Evolutionary conservation across 257 asterid species (phyloP).

Genomic region (Primulina huaijiensis): DNA sequence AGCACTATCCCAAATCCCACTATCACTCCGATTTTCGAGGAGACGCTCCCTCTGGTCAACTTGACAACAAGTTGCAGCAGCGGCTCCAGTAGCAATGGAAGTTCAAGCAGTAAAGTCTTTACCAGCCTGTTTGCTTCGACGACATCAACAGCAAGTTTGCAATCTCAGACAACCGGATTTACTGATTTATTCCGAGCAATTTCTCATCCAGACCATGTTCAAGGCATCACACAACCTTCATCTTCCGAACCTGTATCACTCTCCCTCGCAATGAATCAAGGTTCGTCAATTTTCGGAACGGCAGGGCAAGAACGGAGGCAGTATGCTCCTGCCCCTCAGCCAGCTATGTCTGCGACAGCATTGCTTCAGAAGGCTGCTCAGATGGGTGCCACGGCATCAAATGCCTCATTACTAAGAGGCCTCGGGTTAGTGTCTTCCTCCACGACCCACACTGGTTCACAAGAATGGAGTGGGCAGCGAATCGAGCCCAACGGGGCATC

Average conservation of each 20-base stretch:
- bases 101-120: constrained; percentile 52
- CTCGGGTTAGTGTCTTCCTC: constrained; percentile 53
- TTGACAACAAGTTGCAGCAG: constrained; percentile 43
- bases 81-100: constrained; percentile 55
- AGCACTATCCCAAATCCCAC: constrained; percentile 33
- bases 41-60: constrained; percentile 33
- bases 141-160: constrained; percentile 48
- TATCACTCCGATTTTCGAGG: constrained; percentile 45
- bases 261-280: constrained; percentile 58
- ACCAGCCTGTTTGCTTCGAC: constrained; percentile 76
- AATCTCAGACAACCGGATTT: constrained; percentile 45
- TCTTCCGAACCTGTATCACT: constrained; percentile 60
- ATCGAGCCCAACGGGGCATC: constrained; percentile 45
- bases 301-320: constrained; percentile 67
- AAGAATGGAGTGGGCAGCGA: constrained; percentile 42
- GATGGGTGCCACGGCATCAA: constrained; percentile 63
- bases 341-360: constrained; percentile 86
- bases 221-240: constrained; percentile 36
- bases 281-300: constrained; percentile 48
- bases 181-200: constrained; percentile 40
- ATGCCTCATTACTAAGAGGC: constrained; percentile 62
- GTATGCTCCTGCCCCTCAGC: constrained; percentile 52
- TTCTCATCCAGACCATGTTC: constrained; percentile 33
- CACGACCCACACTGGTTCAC: constrained; percentile 34
- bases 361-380: constrained; percentile 87